phyloP scores from a whole-genome alignment of 257 asterid species.

The Echites panduratus region DNA sequence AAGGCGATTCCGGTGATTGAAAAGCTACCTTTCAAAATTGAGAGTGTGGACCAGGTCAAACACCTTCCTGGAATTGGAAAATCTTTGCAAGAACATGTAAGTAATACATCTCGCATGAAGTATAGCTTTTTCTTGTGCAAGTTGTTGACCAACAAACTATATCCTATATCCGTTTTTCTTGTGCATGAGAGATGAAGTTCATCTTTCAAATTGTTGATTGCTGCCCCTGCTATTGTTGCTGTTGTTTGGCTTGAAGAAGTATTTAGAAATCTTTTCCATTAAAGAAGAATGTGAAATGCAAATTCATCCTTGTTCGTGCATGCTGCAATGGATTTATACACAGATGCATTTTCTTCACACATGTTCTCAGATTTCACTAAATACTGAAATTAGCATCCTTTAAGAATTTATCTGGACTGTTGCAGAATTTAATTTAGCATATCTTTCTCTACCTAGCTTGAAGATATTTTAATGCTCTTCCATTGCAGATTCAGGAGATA shows the following conservation, averaged over 20 bases:
- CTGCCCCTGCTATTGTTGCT: conserved; percentile 5
- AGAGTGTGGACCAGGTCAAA: conserved; percentile 77
- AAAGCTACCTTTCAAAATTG: conserved; percentile 84
- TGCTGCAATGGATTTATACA: not conserved
- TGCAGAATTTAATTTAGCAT: not conserved
- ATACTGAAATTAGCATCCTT: not conserved
- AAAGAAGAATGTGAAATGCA: not conserved
- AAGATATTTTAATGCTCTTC: conserved; percentile 14
- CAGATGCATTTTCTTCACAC: not conserved
- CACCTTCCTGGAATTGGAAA: conserved; percentile 77
- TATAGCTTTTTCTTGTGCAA: not conserved
- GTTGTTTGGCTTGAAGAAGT: not conserved
- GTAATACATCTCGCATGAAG: conserved; percentile 16
- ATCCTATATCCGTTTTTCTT: not conserved
- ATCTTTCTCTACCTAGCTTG: conserved; percentile 3
- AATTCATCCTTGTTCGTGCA: not conserved
- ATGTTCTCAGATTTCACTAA: not conserved
- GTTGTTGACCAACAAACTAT: not conserved
- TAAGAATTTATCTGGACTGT: not conserved
- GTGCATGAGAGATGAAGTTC: conserved; percentile 1
- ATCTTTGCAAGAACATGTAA: conserved; percentile 92
- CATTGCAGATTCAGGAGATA: conserved; percentile 90
- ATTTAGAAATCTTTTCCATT: not conserved
- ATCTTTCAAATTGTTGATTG: not conserved
- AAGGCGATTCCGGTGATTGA: conserved; percentile 92